These are phyloP conservation scores for Blastobotrys persicus DNA, from an alignment of 1,139 yeast species.

Conservation along the genomic window DNA sequence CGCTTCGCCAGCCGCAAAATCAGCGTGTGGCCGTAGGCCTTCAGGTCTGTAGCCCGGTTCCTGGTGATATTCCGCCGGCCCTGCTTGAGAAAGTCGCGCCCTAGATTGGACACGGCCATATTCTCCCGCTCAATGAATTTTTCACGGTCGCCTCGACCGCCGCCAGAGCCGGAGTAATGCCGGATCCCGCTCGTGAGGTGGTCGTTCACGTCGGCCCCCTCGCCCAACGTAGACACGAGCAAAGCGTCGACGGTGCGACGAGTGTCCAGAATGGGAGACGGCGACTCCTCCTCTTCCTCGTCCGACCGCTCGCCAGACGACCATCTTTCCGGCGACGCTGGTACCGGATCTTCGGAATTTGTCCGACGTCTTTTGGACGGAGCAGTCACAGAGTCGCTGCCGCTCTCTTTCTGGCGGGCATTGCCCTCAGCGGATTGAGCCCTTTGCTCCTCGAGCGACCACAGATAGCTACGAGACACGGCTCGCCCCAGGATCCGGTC, in stretches of 20 bases:
- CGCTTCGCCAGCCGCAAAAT: slow-evolving; percentile 10
- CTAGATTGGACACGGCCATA: slow-evolving; percentile 8
- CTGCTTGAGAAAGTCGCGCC: slow-evolving; percentile 8
- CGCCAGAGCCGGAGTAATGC: neutral
- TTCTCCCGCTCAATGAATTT: slow-evolving; percentile 10
- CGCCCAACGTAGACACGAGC: slow-evolving; percentile 4
- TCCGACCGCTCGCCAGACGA: neutral
- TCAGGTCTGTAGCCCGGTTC: slow-evolving; percentile 2
- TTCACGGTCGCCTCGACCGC: slow-evolving; percentile 9
- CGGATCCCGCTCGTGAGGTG: slow-evolving; percentile 3
- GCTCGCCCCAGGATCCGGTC: slow-evolving; percentile 12
- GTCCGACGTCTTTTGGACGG: neutral
- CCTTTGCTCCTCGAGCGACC: slow-evolving; percentile 9
- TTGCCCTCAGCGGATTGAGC: neutral
- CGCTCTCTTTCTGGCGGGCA: no score
- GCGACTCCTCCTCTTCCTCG: neutral
- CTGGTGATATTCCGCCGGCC: slow-evolving; percentile 5
- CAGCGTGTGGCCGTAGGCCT: slow-evolving; percentile 4
- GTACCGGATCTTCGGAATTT: neutral
- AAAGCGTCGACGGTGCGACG: slow-evolving; percentile 3
- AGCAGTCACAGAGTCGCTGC: no score
- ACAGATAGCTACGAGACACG: slow-evolving; percentile 10
- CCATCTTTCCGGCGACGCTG: neutral
- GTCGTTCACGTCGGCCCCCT: slow-evolving; percentile 2
- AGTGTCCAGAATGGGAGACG: neutral